Percentiles rank a stretch among this genome's conserved stretches.
These are phyloP conservation scores for Ilex asprella DNA, from an alignment of 257 asterid species.

Conservation along the genomic window DNA sequence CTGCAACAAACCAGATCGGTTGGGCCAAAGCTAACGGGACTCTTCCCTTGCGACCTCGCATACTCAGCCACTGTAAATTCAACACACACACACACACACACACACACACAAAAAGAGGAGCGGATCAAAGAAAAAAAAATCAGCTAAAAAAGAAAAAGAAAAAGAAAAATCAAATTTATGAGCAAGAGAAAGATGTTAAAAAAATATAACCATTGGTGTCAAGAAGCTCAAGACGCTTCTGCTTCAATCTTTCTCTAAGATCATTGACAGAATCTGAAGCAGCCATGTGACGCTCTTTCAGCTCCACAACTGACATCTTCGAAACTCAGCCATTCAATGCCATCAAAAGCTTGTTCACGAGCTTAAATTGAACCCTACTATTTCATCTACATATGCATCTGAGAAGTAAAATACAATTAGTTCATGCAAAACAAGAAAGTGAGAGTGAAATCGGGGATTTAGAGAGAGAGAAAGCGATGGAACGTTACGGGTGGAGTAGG, in stretches of 20 bases:
- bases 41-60: conserved; percentile 79
- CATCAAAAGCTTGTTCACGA: neutral
- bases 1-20: conserved; percentile 98
- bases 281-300: conserved; percentile 85
- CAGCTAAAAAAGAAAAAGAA: neutral
- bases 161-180: neutral
- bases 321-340: neutral
- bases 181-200: neutral
- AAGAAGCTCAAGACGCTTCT: conserved; percentile 70
- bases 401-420: no score
- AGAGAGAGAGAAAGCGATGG: no score
- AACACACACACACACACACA: neutral
- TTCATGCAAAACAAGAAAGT: no score
- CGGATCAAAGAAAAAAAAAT: no score
- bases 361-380: no score
- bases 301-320: conserved; percentile 71
- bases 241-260: conserved; percentile 65
- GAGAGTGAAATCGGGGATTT: no score
- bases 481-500: no score
- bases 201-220: conserved; percentile 62
- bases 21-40: conserved; percentile 78
- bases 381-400: no score
- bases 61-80: conserved; percentile 60
- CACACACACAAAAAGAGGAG: neutral
- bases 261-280: conserved; percentile 71